Evolutionary conservation across 495 filamentous ascomycete species (phyloP).

Genomic region (Penicillium cinerascens): DNA sequence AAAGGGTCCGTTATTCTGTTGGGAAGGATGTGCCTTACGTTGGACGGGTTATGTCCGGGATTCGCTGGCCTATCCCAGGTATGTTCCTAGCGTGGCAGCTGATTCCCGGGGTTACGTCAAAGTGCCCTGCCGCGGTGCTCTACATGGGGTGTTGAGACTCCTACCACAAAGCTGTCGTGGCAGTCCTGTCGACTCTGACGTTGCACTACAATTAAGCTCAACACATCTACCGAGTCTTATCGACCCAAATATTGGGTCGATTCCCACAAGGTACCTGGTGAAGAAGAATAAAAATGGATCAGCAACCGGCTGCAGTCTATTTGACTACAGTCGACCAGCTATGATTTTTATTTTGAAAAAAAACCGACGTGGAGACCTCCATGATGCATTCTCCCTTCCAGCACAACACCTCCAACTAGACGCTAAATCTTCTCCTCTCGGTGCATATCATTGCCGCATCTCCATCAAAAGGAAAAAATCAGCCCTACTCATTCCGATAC

Average conservation of each 20-base stretch:
- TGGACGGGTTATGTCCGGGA: neutral
- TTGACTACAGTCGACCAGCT: conserved; percentile 9
- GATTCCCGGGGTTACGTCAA: conserved; percentile 1
- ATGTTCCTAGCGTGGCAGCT: neutral
- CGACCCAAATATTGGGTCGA: conserved; percentile 14
- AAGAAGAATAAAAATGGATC: conserved; percentile 22
- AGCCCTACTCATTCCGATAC: neutral
- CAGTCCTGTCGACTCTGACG: neutral
- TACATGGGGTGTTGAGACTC: neutral
- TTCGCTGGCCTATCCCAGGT: neutral
- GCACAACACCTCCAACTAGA: neutral
- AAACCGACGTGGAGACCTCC: neutral
- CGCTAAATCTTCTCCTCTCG: neutral
- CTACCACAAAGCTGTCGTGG: neutral
- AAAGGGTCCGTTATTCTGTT: conserved; percentile 2
- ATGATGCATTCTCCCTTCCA: neutral
- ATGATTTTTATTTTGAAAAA: neutral
- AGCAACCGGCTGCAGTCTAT: conserved; percentile 4
- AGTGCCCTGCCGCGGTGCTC: neutral
- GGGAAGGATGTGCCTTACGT: neutral
- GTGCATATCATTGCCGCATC: neutral
- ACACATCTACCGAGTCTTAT: conserved; percentile 9
- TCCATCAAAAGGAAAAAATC: neutral
- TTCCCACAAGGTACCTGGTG: conserved; percentile 28
- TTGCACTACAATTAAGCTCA: conserved; percentile 10